phyloP scores from a whole-genome alignment of 768 basidiomycete species.

The Suillus tomentosus region DNA sequence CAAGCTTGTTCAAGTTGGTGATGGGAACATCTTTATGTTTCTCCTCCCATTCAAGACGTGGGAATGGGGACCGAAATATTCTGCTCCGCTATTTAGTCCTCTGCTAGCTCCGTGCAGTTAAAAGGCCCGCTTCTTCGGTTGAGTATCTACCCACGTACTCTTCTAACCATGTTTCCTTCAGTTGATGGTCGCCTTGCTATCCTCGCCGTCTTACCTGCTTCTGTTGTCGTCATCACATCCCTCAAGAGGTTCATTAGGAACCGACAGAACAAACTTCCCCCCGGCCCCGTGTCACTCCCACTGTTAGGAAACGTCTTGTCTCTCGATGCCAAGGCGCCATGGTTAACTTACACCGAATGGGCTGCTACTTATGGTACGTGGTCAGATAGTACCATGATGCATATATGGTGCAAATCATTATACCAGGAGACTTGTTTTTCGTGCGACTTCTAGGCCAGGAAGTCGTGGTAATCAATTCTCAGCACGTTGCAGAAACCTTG shows the following conservation, averaged over 20 bases:
- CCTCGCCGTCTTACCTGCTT: background rate
- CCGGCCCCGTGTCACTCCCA: conserved; percentile 10
- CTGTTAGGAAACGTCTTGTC: conserved; percentile 10
- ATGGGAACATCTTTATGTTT: too few species aligned
- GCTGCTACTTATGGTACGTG: conserved; percentile 6
- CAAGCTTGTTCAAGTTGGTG: too few species aligned
- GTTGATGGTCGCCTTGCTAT: too few species aligned
- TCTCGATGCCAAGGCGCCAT: conserved; percentile 3
- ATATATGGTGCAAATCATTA: background rate
- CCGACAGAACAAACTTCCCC: background rate
- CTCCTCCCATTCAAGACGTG: too few species aligned
- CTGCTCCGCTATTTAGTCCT: too few species aligned
- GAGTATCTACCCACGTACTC: background rate
- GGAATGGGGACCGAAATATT: too few species aligned
- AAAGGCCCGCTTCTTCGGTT: background rate
- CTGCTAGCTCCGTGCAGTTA: background rate
- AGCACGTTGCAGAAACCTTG: conserved; percentile 7
- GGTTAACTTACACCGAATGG: conserved; percentile 9
- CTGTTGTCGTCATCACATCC: background rate
- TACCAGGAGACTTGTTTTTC: conserved; percentile 7
- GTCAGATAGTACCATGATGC: background rate
- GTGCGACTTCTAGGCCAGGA: conserved; percentile 3
- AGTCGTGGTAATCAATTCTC: conserved; percentile 5
- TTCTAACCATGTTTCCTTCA: background rate
- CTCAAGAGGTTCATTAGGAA: background rate